phyloP scores from a whole-genome alignment of 257 asterid species.

The Nemophila menziesii region DNA sequence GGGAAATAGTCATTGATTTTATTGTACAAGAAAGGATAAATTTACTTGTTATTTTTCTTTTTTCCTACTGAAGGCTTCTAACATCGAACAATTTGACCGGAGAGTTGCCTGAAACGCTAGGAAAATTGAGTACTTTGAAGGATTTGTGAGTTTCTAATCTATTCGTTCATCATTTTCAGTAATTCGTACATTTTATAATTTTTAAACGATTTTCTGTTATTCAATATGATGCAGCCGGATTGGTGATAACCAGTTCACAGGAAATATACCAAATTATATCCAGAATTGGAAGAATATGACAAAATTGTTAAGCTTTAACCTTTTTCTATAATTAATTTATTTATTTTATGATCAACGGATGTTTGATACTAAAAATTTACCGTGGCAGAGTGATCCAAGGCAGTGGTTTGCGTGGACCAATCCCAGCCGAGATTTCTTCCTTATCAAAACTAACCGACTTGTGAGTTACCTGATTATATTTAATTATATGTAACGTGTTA shows the following conservation, averaged over 20 bases:
- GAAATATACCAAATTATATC: conserved; percentile 48
- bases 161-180: background rate
- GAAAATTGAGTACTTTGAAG: conserved; percentile 28
- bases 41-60: background rate
- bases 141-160: conserved; percentile 32
- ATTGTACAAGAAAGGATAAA: background rate
- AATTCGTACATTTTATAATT: background rate
- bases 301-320: conserved; percentile 31
- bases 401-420: conserved; percentile 52
- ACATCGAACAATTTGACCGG: conserved; percentile 57
- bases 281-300: conserved; percentile 36
- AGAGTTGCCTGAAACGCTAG: conserved; percentile 34
- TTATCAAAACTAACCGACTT: conserved; percentile 41
- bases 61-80: conserved; percentile 19
- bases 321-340: background rate
- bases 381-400: conserved; percentile 41
- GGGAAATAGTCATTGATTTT: too few relatives aligned
- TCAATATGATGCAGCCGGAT: conserved; percentile 30
- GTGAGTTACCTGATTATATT: conserved; percentile 24
- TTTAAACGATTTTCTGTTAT: background rate
- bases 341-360: background rate
- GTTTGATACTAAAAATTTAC: background rate
- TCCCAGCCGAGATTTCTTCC: conserved; percentile 46
- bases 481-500: background rate
- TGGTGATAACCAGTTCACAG: conserved; percentile 41